A percentile compares a stretch with the other conserved stretches of the same genome.
Evolutionary conservation across 345 rosid genomes (phyloP).

Genomic region (Populus davidiana): DNA sequence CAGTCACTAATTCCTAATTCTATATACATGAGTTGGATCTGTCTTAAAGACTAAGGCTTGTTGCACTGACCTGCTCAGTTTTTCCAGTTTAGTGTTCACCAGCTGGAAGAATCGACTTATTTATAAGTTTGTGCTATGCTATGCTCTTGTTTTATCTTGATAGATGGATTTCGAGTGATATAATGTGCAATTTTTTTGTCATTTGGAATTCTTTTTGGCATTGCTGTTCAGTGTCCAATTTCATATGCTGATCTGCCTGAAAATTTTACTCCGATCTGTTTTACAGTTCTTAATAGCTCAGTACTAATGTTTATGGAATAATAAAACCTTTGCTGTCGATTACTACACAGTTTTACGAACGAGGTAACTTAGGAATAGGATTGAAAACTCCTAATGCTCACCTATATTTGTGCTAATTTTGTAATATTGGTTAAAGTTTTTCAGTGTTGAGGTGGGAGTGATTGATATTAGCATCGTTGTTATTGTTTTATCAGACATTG

Average conservation of each 20-base stretch:
- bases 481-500: not conserved
- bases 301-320: not conserved
- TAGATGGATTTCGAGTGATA: not conserved
- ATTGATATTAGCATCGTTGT: not conserved
- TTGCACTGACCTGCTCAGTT: not conserved
- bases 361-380: not conserved
- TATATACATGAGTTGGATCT: not conserved
- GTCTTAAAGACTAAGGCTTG: not conserved
- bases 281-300: not conserved
- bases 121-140: not conserved
- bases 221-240: not conserved
- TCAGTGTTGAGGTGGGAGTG: not conserved
- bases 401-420: not conserved
- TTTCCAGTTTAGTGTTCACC: not conserved
- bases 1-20: not conserved
- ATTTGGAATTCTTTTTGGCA: not conserved
- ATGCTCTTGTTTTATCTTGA: not conserved
- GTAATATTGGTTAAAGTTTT: not conserved
- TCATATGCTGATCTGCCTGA: not conserved
- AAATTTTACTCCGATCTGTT: not conserved
- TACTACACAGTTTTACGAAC: not conserved
- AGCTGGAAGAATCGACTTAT: not conserved
- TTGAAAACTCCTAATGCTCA: not conserved
- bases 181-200: not conserved
- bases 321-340: not conserved